Conservation (phyloP, 2,329 filamentous ascomycete genomes). For the Colletotrichum sp. region DNA sequence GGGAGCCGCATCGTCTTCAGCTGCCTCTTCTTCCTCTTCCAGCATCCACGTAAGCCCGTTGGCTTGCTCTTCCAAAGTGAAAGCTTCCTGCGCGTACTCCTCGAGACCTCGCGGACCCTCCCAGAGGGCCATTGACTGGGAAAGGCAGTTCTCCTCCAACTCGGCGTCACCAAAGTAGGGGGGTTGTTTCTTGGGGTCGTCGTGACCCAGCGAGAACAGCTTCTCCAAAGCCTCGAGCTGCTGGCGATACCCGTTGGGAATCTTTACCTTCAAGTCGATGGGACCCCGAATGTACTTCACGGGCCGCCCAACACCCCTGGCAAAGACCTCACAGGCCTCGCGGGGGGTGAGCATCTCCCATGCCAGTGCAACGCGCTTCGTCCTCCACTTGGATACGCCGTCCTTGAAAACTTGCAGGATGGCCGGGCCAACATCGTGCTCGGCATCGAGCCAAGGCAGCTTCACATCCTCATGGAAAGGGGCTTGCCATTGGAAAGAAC, state of each 20-base stretch:
- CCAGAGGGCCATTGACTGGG: constrained; percentile 83
- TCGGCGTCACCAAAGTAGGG: constrained; percentile 66
- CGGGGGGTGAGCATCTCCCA: constrained; percentile 87
- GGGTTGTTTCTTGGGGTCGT: constrained; percentile 61
- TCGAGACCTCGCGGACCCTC: constrained; percentile 89
- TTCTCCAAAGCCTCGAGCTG: constrained; percentile 76
- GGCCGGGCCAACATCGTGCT: constrained; percentile 93
- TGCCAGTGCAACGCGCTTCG: constrained; percentile 79
- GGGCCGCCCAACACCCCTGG: constrained; percentile 75
- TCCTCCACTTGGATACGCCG: constrained; percentile 84
- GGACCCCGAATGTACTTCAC: constrained; percentile 80
- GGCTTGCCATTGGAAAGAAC: constrained; percentile 89
- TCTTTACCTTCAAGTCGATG: constrained; percentile 84
- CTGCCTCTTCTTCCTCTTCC: constrained; percentile 46
- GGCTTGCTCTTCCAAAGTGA: constrained; percentile 91
- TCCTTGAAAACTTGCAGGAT: constrained; percentile 96
- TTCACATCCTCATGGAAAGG: constrained; percentile 91
- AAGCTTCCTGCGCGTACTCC: constrained; percentile 94
- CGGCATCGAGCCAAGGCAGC: constrained; percentile 93
- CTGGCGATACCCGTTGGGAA: constrained; percentile 86
- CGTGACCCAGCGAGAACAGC: constrained; percentile 57
- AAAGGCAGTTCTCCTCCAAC: constrained; percentile 69
- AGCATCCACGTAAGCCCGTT: constrained; percentile 96
- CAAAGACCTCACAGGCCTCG: constrained; percentile 83
- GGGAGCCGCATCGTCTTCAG: constrained; percentile 29